Evolutionary conservation across 805 yeast genomes (phyloP), one percentile per base, ranked within the genome.

Genomic region (Saturnispora besseyi): DNA sequence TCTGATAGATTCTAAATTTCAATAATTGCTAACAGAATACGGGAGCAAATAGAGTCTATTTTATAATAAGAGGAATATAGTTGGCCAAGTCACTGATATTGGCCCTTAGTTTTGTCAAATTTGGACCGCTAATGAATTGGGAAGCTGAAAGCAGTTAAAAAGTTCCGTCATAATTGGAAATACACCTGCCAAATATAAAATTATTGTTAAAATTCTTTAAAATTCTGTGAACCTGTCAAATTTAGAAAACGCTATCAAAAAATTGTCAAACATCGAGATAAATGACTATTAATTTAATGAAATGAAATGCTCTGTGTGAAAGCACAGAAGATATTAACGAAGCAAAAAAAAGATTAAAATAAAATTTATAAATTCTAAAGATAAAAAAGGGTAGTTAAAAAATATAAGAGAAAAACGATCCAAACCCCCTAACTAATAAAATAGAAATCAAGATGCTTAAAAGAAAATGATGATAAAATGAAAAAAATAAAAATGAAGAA

Each of bases 61-160:
- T 32, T 41, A 40, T 46, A 44, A 13, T 26, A 46, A 41, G 29
- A 24, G 31, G n/a, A 15, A 5, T 26, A 15, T 29, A 24, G 22
- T 37, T 36, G 10, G 8, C 15, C 32, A 29, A 29, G 6, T 42
- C 11, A n/a, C n/a, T 12, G 33, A 28, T 26, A 26, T 26, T 12
- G 33, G n/a, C 32, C 33, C 41, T 15, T 28, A 13, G 15, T 28
- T 29, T 37, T 45, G 48, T 45, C 48, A 36, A 36, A 45, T 18
- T 18, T 45, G 34, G 37, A 15, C 42, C 26, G 29, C 12, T 15
- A 36, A 15, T 24, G 9, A 6, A 5, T 29, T 45, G 7, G 26
- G 42, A 37, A 28, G 12, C 33, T 22, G 37, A 28, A 21, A 30
- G 15, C 18, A 26, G 37, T 9, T 21, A 26, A 33, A 21, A 18